Evolutionary conservation across 108 stramenopile species (phyloP), one percentile per base, ranked within the genome.

Genomic region (Pseudonitzschia pungens): DNA sequence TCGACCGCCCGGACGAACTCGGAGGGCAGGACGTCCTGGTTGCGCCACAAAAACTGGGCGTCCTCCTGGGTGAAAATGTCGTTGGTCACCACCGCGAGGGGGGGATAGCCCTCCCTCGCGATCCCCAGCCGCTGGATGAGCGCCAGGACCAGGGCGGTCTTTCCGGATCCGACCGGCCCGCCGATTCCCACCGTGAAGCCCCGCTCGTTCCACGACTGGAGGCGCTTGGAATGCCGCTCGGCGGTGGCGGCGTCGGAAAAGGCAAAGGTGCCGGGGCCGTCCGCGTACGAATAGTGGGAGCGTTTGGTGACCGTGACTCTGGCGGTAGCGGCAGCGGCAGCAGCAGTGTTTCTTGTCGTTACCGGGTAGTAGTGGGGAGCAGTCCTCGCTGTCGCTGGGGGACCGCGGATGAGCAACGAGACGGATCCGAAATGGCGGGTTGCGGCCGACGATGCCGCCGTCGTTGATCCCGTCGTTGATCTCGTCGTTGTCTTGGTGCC

Each of bases 41-140:
- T 56, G 2, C 93, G 79, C 0, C 78, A 80, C 41, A 99, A 86
- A 69, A 99, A 99, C 78, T 99, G 95, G 40, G 90, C 92, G 84
- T 99, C 98, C 83, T 99, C 98, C 66, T 92, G 92, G 6, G 98
- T 99, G 74, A 99, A 99, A 52, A 99, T 99, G 57, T 99, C 98
- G 73, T 99, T 99, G 18, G 98, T 99, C 0, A 99, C 96, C 8
- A 94, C 97, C 8, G 78, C 91, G 69, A 90, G 28, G 24, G 0
- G 59, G 1, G 55, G 48, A 28, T 2, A 68, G 31, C 4, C 21
- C 15, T 33, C 32, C 0, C 89, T n/a, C n/a, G n/a, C n/a, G n/a
- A n/a, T n/a, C n/a, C n/a, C 81, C 36, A 95, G 76, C 20, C 70
- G 59, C 62, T 83, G 81, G 62, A 89, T 92, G 57, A 98, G 80